Percentiles rank a stretch among this genome's conserved stretches.
phyloP scores from a whole-genome alignment of 192 early-diverging fungal species.

The Coemansia umbellata region DNA sequence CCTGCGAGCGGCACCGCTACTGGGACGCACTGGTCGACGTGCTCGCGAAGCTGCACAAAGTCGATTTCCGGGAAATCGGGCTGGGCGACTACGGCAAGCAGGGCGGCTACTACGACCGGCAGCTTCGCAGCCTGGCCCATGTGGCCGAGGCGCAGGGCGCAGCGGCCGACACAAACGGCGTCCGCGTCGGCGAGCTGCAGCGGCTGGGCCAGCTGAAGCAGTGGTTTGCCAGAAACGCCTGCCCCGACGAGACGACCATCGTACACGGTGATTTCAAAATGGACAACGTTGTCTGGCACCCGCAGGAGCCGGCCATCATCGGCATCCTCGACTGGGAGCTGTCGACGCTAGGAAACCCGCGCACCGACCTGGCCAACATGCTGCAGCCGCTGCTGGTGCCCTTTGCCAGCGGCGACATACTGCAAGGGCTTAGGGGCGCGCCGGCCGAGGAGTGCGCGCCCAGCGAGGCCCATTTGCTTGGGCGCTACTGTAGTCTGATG shows the following conservation, averaged over 20 bases:
- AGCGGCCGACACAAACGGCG: slow-evolving; percentile 54
- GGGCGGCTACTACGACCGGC: slow-evolving; percentile 79
- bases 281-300: slow-evolving; percentile 77
- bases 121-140: slow-evolving; percentile 65
- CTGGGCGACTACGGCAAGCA: slow-evolving; percentile 65
- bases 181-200: slow-evolving; percentile 65
- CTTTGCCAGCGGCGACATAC: slow-evolving; percentile 7
- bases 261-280: slow-evolving; percentile 94
- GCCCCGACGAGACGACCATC: slow-evolving; percentile 73
- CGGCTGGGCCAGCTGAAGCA: slow-evolving; percentile 61
- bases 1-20: slow-evolving; percentile 53
- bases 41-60: slow-evolving; percentile 75
- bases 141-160: slow-evolving; percentile 68
- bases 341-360: slow-evolving; percentile 88
- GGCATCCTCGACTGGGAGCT: slow-evolving; percentile 92
- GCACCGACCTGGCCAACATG: slow-evolving; percentile 85
- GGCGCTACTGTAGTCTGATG: slow-evolving; percentile 62
- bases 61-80: slow-evolving; percentile 62
- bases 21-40: slow-evolving; percentile 73
- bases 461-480: slow-evolving; percentile 61
- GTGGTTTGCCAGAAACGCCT: slow-evolving; percentile 70
- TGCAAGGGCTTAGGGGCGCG: slow-evolving; percentile 51
- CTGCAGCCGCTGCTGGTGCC: slow-evolving; percentile 68
- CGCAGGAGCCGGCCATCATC: slow-evolving; percentile 67
- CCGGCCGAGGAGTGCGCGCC: slow-evolving; percentile 57